A percentile compares a stretch with the other conserved stretches of the same genome.
Evolutionary conservation across 306 rosid species (phyloP).

Genomic region (Fragaria nilgerrensis): DNA sequence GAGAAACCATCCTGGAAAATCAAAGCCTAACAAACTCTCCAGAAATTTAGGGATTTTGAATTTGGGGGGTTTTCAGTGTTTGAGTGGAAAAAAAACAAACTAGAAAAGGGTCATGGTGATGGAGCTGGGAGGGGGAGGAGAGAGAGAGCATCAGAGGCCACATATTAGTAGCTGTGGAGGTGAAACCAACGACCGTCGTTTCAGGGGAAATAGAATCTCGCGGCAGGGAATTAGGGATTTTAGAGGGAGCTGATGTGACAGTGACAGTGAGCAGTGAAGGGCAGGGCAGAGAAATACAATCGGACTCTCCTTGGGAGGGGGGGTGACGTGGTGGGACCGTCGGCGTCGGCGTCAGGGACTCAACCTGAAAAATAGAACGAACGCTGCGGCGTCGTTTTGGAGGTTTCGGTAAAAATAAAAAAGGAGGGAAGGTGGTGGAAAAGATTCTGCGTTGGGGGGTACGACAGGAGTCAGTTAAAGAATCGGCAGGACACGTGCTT

Average conservation of each 20-base stretch:
- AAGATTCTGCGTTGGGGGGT: conserved; percentile 24
- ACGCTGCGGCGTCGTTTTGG: conserved; percentile 42
- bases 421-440: conserved; percentile 18
- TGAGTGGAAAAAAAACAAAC: neutral
- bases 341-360: conserved; percentile 25
- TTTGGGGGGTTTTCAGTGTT: neutral
- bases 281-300: conserved; percentile 11
- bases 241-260: conserved; percentile 14
- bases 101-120: neutral
- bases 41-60: neutral
- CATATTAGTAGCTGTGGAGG: neutral
- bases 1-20: conserved; percentile 60
- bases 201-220: neutral
- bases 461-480: conserved; percentile 27
- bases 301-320: neutral
- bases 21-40: neutral
- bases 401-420: neutral
- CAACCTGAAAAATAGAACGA: neutral
- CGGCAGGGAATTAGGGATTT: conserved; percentile 17
- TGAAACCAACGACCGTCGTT: neutral
- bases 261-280: conserved; percentile 28
- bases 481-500: conserved; percentile 41
- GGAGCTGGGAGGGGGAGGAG: neutral
- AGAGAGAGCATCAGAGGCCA: neutral
- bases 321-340: conserved; percentile 19